Evolutionary conservation across 345 rosid genomes (phyloP), one percentile per base, ranked within the genome.

Genomic region (Eucalyptus regnans): DNA sequence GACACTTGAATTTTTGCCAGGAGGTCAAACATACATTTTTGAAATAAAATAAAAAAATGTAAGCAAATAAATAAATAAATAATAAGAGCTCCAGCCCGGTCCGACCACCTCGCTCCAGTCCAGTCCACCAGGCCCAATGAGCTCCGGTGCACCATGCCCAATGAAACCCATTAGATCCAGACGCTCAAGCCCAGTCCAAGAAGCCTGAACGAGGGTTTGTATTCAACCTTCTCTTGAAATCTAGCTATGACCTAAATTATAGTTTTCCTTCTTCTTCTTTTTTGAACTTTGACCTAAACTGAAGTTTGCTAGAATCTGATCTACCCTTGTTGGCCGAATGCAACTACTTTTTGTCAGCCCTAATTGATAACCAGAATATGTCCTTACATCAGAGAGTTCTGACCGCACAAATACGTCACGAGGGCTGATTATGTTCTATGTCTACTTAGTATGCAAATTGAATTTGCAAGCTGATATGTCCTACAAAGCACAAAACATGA

Each of bases 31-130:
- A 29, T 12, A 12, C 68, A 62, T 62, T 62, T 62, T 62, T 12
- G 0, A 12, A 29, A 27, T 23, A 62, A 62, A 12, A 27, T 33
- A 27, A 1, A 11, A 60, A 27, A 5, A 60, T 1, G 5, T 31
- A 13, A 64, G 17, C 10, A 64, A 14, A 13, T 25, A 58, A 66
- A 31, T 31, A 66, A 66, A 31, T 3, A n/a, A 64, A 18, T 29
- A 29, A 64, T 29, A n/a, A 64, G 31, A 31, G 18, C 44, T 68
- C 81, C 46, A 71, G 81, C 81, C 46, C 23, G 6, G 80, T 17
- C 80, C 80, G 62, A 56, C 62, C 62, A 56, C 29, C 5, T 56
- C 29, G 62, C 1, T 56, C 62, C 62, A 56, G 80, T 17, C 80
- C 80, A 68, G 43, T 16, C 41, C 43, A 5, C 20, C 12, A 68